A percentile compares a stretch with the other conserved stretches of the same genome.
Evolutionary conservation across 2,329 filamentous ascomycete genomes (phyloP).

Genomic region (Fonsecaea monophora): DNA sequence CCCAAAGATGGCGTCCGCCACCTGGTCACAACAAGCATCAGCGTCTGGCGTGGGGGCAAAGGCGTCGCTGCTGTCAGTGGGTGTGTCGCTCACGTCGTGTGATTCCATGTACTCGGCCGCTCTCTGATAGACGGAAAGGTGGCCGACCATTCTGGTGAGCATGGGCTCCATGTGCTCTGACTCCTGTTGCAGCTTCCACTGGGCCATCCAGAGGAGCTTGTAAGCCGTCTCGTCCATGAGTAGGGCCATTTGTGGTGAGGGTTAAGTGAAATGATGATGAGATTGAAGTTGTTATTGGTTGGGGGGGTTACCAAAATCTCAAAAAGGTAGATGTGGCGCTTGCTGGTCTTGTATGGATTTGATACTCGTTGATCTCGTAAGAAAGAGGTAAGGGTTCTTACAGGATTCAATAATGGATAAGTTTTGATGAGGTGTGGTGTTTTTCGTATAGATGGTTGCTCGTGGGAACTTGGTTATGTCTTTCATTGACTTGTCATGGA

Average conservation of each 20-base stretch:
- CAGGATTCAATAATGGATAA: too few species aligned
- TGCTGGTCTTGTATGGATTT: background rate
- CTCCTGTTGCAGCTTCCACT: conserved; percentile 27
- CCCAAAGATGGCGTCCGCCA: conserved; percentile 25
- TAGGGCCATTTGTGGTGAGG: background rate
- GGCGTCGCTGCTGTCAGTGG: background rate
- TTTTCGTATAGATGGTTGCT: too few species aligned
- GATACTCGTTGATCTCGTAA: background rate
- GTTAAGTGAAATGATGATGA: background rate
- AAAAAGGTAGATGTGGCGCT: background rate
- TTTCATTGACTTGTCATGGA: too few species aligned
- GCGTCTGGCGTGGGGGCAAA: background rate
- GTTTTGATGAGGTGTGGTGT: too few species aligned
- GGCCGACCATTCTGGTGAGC: conserved; percentile 25
- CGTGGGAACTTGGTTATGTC: too few species aligned
- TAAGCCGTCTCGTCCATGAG: conserved; percentile 19
- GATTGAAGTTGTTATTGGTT: background rate
- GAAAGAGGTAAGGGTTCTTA: too few species aligned
- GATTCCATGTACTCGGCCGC: conserved; percentile 17
- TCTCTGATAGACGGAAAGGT: conserved; percentile 22
- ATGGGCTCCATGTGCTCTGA: conserved; percentile 23
- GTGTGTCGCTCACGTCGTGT: conserved; percentile 10
- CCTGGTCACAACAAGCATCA: background rate
- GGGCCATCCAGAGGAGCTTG: conserved; percentile 22
- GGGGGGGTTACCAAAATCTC: too few species aligned